Conservation (phyloP, 2,329 filamentous ascomycete species). For the Aspergillus sojae region DNA sequence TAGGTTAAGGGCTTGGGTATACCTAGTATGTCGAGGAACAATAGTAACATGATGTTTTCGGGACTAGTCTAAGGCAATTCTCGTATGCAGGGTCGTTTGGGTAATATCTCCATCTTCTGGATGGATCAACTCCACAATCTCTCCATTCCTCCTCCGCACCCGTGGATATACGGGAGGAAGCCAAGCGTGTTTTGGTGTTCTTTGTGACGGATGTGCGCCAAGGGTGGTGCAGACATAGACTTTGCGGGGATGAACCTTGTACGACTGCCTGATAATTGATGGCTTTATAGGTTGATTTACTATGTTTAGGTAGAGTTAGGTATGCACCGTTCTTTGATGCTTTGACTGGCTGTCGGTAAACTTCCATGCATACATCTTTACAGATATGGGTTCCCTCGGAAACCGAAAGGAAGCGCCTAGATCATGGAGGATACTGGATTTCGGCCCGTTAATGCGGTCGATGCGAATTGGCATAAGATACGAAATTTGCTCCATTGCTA, state of each 20-base stretch:
- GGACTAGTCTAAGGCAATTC: background rate
- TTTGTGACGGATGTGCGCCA: slow-evolving; percentile 1
- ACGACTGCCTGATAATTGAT: background rate
- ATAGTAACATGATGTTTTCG: too few relatives aligned
- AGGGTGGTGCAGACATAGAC: background rate
- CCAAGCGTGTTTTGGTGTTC: background rate
- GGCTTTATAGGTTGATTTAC: background rate
- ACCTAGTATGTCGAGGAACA: too few relatives aligned
- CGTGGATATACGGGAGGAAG: background rate
- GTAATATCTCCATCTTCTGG: background rate
- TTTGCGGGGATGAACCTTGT: slow-evolving; percentile 1
- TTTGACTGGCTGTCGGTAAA: too few relatives aligned
- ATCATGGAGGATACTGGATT: background rate
- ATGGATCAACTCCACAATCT: background rate
- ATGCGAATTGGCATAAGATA: background rate
- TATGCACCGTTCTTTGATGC: too few relatives aligned
- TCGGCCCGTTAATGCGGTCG: background rate
- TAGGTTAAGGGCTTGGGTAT: background rate
- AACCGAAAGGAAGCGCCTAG: background rate
- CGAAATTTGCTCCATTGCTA: background rate
- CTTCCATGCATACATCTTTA: too few relatives aligned
- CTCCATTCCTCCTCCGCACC: background rate
- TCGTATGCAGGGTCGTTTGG: background rate
- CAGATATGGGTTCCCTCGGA: too few relatives aligned
- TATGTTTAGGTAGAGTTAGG: too few relatives aligned